Percentiles rank a stretch among this genome's conserved stretches.
Conservation (phyloP, 2,329 filamentous ascomycete species). For the Talaromyces sp. region DNA sequence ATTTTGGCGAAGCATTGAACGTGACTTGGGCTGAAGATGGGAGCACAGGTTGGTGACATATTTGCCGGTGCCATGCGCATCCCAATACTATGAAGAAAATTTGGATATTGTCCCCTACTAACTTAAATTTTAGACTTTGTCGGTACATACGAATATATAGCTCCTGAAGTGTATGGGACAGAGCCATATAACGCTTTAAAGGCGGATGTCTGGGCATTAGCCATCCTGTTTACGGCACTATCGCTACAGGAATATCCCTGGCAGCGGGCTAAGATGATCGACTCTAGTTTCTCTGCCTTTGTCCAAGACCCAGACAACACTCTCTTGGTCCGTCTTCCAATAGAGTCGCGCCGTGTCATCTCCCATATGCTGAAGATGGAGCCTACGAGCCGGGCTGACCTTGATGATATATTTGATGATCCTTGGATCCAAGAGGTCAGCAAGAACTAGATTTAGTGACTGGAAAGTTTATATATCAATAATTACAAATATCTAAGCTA, state of each 20-base stretch:
- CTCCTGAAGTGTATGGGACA: neutral
- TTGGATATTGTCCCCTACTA: neutral
- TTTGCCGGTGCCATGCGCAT: neutral
- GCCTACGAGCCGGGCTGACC: neutral
- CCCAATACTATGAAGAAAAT: neutral
- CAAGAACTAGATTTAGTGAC: neutral
- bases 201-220: neutral
- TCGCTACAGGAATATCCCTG: slow-evolving; percentile 1
- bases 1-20: neutral
- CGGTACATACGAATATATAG: slow-evolving; percentile 1
- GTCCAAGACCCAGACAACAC: neutral
- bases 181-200: neutral
- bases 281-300: neutral
- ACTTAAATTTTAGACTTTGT: neutral
- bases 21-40: neutral
- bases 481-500: too few species aligned
- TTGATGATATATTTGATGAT: neutral
- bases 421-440: neutral
- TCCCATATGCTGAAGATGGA: neutral
- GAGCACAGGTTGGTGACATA: neutral
- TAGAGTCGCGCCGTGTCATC: neutral
- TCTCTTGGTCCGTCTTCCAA: neutral
- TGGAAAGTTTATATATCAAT: too few species aligned
- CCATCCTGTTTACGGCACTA: neutral
- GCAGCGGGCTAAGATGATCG: neutral